These are phyloP conservation scores for Lentithecium fluviatile DNA, from an alignment of 495 filamentous ascomycete genomes.

Conservation along the genomic window DNA sequence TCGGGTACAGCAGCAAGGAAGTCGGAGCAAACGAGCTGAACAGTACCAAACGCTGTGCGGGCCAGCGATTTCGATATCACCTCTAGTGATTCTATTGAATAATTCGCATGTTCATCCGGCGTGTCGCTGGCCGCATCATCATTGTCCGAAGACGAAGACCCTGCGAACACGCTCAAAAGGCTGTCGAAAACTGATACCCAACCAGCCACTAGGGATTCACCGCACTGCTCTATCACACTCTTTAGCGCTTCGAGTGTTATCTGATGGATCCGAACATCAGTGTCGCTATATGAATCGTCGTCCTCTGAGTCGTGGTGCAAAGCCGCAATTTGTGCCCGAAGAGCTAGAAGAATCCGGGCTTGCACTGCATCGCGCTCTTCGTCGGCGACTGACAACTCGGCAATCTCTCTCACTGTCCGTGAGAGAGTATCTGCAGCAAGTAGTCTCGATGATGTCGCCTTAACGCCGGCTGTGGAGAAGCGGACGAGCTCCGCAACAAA, in stretches of 20 bases:
- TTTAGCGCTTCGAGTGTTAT: constrained; percentile 78
- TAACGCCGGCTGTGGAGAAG: constrained; percentile 55
- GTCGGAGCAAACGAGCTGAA: constrained; percentile 92
- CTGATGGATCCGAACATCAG: constrained; percentile 78
- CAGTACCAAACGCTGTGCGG: constrained; percentile 77
- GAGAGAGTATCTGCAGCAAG: constrained; percentile 73
- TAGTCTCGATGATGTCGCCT: constrained; percentile 62
- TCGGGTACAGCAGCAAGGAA: constrained; percentile 79
- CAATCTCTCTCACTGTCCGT: constrained; percentile 64
- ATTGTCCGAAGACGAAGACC: not conserved
- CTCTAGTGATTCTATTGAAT: constrained; percentile 1
- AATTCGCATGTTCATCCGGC: not conserved
- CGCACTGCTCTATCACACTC: constrained; percentile 81
- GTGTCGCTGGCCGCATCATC: not conserved
- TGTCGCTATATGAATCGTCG: constrained; percentile 54
- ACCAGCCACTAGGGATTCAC: constrained; percentile 74
- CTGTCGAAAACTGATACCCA: constrained; percentile 86
- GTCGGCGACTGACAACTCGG: constrained; percentile 43
- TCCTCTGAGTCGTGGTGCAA: constrained; percentile 51
- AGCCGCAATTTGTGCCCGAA: constrained; percentile 56
- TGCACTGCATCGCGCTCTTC: constrained; percentile 56
- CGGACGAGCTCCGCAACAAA: constrained; percentile 68
- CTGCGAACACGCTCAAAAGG: constrained; percentile 73
- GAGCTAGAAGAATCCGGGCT: constrained; percentile 65
- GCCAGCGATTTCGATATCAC: constrained; percentile 67